A percentile compares a stretch with the other conserved stretches of the same genome.
phyloP scores from a whole-genome alignment of 306 rosid genomes.

The Cucumis sativus region DNA sequence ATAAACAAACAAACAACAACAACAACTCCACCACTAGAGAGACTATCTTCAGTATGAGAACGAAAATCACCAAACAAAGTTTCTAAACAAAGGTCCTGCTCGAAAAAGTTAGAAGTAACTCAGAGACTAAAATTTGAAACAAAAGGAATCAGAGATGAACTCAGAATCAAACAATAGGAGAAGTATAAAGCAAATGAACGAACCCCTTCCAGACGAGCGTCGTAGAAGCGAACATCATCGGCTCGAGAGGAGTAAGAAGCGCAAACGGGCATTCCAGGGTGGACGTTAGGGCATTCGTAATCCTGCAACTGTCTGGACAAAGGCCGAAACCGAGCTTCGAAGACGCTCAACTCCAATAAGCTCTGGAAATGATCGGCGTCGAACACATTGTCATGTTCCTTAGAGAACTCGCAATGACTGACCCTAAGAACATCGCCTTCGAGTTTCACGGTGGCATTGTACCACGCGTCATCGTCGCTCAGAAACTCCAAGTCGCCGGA shows the following conservation, averaged over 20 bases:
- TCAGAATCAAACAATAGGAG: not conserved
- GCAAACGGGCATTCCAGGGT: conserved; percentile 16
- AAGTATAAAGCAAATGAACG: not conserved
- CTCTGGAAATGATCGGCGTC: conserved; percentile 2
- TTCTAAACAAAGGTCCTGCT: not conserved
- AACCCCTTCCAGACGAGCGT: conserved; percentile 28
- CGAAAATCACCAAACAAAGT: not conserved
- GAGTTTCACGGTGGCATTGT: conserved; percentile 8
- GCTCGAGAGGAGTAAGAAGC: conserved; percentile 14
- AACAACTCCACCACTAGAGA: not conserved
- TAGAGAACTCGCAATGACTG: conserved; percentile 12
- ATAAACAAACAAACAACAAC: no score
- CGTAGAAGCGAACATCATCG: conserved; percentile 35
- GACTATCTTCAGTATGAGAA: not conserved
- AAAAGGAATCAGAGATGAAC: not conserved
- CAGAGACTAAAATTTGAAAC: not conserved
- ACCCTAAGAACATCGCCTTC: conserved; percentile 21
- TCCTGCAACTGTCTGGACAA: conserved; percentile 32
- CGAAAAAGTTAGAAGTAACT: not conserved
- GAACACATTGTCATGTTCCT: conserved; percentile 4
- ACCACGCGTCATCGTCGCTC: conserved; percentile 31
- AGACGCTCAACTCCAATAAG: conserved; percentile 12
- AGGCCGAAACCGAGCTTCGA: conserved; percentile 23
- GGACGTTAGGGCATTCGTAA: conserved; percentile 17
- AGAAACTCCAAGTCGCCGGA: conserved; percentile 17